Evolutionary conservation across 225 moss, liverwort and hornwort species (phyloP).

Genomic region (Marchantia polymorpha): DNA sequence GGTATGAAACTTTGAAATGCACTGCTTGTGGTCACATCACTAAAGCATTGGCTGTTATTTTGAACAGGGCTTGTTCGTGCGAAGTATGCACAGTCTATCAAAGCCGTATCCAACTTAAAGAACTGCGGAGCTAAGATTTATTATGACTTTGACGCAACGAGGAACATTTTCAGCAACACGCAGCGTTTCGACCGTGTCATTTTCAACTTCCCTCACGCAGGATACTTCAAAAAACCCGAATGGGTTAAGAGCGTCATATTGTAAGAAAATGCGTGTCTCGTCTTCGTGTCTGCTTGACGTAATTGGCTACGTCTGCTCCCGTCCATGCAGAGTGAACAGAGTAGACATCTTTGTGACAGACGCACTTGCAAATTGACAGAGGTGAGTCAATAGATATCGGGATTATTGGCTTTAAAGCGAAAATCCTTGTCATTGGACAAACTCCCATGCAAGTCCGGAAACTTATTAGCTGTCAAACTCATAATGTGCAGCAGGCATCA

Average conservation of each 20-base stretch:
- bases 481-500: not conserved
- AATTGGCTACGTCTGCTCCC: too few relatives aligned
- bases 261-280: not conserved
- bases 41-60: not conserved
- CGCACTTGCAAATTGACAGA: too few relatives aligned
- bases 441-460: not conserved
- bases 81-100: not conserved
- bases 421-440: too few relatives aligned
- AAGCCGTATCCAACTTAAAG: not conserved
- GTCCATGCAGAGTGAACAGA: too few relatives aligned
- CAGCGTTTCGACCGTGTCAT: slow-evolving; percentile 5
- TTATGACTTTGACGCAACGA: slow-evolving; percentile 1
- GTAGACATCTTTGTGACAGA: too few relatives aligned
- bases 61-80: not conserved
- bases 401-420: too few relatives aligned
- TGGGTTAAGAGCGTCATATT: not conserved
- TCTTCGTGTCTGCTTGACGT: not conserved
- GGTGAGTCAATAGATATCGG: too few relatives aligned
- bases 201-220: slow-evolving; percentile 25
- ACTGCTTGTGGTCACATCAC: not conserved
- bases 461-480: too few relatives aligned
- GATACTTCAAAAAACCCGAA: slow-evolving; percentile 12
- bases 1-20: too few relatives aligned
- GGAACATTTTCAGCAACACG: not conserved
- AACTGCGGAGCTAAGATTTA: not conserved